Evolutionary conservation across 2,329 filamentous ascomycete species (phyloP).

Genomic region (Cercospora sp.): DNA sequence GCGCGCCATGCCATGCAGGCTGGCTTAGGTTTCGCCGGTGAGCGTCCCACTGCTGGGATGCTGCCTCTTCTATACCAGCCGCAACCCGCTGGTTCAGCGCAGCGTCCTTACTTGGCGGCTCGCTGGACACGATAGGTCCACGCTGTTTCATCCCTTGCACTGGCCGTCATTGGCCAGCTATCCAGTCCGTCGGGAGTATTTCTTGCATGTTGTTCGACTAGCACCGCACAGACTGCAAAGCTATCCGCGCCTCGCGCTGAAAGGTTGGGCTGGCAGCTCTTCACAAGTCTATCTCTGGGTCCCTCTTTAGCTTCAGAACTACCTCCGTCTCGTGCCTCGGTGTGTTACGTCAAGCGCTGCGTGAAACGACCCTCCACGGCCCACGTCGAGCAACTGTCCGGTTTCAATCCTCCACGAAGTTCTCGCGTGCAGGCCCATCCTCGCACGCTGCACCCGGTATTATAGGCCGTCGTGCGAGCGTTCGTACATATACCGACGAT

Average conservation of each 20-base stretch:
- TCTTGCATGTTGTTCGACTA: constrained; percentile 27
- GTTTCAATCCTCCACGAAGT: constrained; percentile 28
- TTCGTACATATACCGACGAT: constrained; percentile 28
- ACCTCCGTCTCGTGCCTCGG: constrained; percentile 29
- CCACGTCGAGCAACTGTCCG: constrained; percentile 23
- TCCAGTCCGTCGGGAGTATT: constrained; percentile 31
- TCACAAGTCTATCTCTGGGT: constrained; percentile 15
- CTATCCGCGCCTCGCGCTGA: constrained; percentile 34
- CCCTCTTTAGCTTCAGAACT: constrained; percentile 22
- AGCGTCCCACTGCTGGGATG: constrained; percentile 19
- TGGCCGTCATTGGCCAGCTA: constrained; percentile 22
- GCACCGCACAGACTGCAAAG: constrained; percentile 4
- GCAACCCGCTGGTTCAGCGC: constrained; percentile 17
- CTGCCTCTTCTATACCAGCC: constrained; percentile 18
- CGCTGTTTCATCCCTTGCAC: constrained; percentile 40
- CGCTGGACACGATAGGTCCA: constrained; percentile 32
- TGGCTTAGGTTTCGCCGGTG: constrained; percentile 25
- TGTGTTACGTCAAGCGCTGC: constrained; percentile 33
- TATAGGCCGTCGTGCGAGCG: constrained; percentile 23
- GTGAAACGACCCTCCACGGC: constrained; percentile 32
- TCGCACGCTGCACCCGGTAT: constrained; percentile 25
- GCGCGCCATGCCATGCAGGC: constrained; percentile 26
- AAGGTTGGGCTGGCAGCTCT: constrained; percentile 17
- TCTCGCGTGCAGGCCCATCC: constrained; percentile 30
- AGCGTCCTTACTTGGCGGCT: constrained; percentile 32